Percentiles rank a stretch among this genome's conserved stretches.
Evolutionary conservation across 2,329 filamentous ascomycete genomes (phyloP).

Genomic region (Ophiostoma quercus): DNA sequence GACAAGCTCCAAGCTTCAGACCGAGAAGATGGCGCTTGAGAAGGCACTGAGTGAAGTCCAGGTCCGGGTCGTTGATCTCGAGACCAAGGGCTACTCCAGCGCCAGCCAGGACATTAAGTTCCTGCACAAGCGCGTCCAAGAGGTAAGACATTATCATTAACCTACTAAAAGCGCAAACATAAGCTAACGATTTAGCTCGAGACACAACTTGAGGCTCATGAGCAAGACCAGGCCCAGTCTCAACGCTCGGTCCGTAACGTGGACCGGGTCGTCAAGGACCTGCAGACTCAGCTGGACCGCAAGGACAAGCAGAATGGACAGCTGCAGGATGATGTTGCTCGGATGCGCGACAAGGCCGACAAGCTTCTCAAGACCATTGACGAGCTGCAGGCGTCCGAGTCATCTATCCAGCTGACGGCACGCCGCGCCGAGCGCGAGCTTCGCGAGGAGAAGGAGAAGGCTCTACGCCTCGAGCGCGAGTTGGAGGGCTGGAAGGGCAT

Average conservation of each 20-base stretch:
- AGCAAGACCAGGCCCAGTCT: constrained; percentile 70
- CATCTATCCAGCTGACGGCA: constrained; percentile 70
- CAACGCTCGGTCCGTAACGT: constrained; percentile 86
- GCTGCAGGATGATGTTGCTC: constrained; percentile 74
- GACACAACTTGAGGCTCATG: constrained; percentile 75
- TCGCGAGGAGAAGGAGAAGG: constrained; percentile 80
- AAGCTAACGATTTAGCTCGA: constrained; percentile 61
- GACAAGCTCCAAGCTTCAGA: constrained; percentile 71
- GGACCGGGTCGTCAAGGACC: constrained; percentile 87
- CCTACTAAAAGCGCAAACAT: background rate
- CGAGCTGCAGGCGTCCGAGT: constrained; percentile 85
- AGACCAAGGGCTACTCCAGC: constrained; percentile 94
- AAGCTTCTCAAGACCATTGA: constrained; percentile 87
- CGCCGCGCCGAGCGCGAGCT: constrained; percentile 86
- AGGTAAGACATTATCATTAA: constrained; percentile 55
- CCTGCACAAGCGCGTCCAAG: constrained; percentile 87
- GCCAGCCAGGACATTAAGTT: constrained; percentile 94
- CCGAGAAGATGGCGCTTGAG: constrained; percentile 83
- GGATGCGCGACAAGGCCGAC: constrained; percentile 84
- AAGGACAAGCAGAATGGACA: constrained; percentile 82
- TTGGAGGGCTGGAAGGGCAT: constrained; percentile 75
- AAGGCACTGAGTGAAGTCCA: constrained; percentile 88
- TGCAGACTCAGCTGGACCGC: constrained; percentile 86
- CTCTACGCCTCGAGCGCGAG: constrained; percentile 76
- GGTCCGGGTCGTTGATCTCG: constrained; percentile 81